Evolutionary conservation across 441 rosid genomes (phyloP), one percentile per base, ranked within the genome.

Genomic region (Gossypium gossypioides): DNA sequence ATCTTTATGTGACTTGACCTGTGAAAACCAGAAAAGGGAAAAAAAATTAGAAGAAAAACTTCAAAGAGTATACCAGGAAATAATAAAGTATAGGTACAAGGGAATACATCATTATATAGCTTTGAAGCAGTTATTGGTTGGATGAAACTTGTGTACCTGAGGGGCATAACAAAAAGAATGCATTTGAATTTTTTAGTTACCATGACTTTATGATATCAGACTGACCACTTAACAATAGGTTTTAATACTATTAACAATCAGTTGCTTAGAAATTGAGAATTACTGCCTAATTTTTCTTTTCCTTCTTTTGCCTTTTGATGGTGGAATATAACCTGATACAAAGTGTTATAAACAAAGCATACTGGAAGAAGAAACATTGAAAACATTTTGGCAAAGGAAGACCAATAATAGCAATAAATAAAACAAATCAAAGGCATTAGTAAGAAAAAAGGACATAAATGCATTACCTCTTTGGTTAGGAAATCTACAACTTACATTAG

Each of bases 111-210:
- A 73, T 90, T 91, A 82, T 91, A 87, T 58, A 96, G 84, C 84
- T 91, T 96, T 25, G 97, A 85, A 70, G 97, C 89, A 64, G 97
- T 90, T 73, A 93, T 81, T 16, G 98, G 99, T 71, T 96, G 98
- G 79, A 96, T 87, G 84, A 91, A 93, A 82, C 98, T 93, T 64
- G 98, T 93, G 82, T 96, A 96, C 92, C 98, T 93, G 77, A 77
- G 70, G 2, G 60, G 48, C 25, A 73, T 15, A 3, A 18, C 29
- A 60, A 5, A 59, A 27, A 12, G 61, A 59, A 67, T 15, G 27
- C 46, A 51, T 25, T 46, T 34, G 42, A 68, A 50, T 5, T 69
- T 21, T 34, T 69, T 25, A 34, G 37, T 21, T 3, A 19, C 13
- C 52, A 19, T 51, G 46, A 16, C 24, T 67, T 48, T 21, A 2